Base-by-base conservation (phyloP, 2,329 filamentous ascomycete genomes). In the Hypoxylon sp. region DNA sequence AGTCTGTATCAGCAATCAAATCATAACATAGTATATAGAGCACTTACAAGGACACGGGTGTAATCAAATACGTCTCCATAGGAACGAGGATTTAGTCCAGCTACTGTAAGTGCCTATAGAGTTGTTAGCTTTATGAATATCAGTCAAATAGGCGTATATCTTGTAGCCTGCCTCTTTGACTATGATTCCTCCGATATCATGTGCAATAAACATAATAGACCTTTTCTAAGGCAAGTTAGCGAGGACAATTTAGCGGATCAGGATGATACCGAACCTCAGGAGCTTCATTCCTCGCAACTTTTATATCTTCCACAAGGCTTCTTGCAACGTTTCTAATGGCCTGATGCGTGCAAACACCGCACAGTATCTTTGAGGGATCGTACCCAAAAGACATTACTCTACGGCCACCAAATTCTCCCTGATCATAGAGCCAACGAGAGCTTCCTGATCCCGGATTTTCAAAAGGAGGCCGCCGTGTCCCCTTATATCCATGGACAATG, bases 191-290 rank as follows among this genome's bases (percentile, higher is more conserved):
- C 56, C 63, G 1, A 65, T 45, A n/a, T 65, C 63, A 14, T 60
- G 57, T 46, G 63, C 63, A n/a, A 65, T 21, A 25, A 65, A 60
- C 41, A 65, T 34, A 21, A 65, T 65, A 21, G 56, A 5, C 9
- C 57, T 45, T 25, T 65, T 49, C 50, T 60, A 41, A 9, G 19
- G 38, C n/a, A 13, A 43, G 23, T 65, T 28, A 60, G 32, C 23
- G 19, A 51, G 14, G 30, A n/a, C 32, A 21, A 17, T 50, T 17
- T 19, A 46, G 11, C 3, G 17, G n/a, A 9, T 21, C 7, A 25
- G 0, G 11, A 17, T 43, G 11, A n/a, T 10, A 10, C 6, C 43
- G n/a, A 34, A 57, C 41, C 28, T 57, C 23, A 13, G 11, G 19
- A 13, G 28, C 10, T 34, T 34, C 43, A 5, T 17, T 17, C 17